phyloP scores from a whole-genome alignment of 139 green algal species.

The Tetraselmis striata region DNA sequence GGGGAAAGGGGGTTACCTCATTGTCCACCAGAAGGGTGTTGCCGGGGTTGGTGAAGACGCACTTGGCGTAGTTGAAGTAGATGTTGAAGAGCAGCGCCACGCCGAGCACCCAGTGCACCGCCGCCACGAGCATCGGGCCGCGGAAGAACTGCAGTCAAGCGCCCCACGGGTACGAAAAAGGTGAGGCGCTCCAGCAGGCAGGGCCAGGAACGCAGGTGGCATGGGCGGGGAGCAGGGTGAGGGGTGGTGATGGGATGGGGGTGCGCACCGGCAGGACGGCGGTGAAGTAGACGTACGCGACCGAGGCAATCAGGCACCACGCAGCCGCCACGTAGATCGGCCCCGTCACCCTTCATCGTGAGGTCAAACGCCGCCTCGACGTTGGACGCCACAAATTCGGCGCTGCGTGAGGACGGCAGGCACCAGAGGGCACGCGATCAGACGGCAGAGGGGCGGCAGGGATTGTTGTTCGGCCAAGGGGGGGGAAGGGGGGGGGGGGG shows the following conservation, averaged over 20 bases:
- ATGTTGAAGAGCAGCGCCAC: constrained; percentile 38
- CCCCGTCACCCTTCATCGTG: not conserved
- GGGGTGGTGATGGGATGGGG: not conserved
- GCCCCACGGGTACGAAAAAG: too few relatives aligned
- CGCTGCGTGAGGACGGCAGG: too few relatives aligned
- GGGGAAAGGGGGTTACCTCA: constrained; percentile 1
- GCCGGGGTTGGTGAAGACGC: constrained; percentile 27
- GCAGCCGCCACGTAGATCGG: not conserved
- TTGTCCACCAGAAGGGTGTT: constrained; percentile 19
- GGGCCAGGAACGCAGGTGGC: too few relatives aligned
- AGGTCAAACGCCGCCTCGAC: not conserved
- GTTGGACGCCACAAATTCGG: not conserved
- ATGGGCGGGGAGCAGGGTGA: too few relatives aligned
- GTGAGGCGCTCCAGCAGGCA: too few relatives aligned
- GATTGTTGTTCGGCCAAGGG: too few relatives aligned
- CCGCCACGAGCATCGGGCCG: not conserved
- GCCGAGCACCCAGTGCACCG: constrained; percentile 1
- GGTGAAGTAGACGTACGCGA: not conserved
- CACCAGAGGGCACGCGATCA: too few relatives aligned
- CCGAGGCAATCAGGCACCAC: not conserved
- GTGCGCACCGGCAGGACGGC: not conserved
- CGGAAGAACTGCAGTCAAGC: not conserved
- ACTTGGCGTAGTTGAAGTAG: constrained; percentile 37
- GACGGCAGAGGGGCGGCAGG: too few relatives aligned
- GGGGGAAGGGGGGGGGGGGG: too few relatives aligned